Evolutionary conservation across 345 rosid species (phyloP).

Genomic region (Jatropha curcas): DNA sequence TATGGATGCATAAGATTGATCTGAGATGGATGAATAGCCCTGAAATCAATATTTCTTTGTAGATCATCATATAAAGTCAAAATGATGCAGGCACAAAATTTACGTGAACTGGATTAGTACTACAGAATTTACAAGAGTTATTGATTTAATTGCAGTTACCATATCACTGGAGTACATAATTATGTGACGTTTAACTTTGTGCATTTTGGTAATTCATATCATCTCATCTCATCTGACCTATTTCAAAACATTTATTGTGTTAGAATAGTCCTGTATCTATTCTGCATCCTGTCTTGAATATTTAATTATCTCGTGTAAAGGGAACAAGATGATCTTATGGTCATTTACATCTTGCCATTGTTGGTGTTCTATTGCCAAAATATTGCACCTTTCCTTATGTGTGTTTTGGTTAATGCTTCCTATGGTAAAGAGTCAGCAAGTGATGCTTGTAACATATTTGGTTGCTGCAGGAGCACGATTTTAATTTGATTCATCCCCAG

Average conservation of each 20-base stretch:
- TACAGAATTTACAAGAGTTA: not conserved
- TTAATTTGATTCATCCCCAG: conserved; percentile 23
- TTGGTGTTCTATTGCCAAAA: not conserved
- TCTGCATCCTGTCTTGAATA: too few species aligned
- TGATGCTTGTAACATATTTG: conserved; percentile 13
- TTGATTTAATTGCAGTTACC: too few species aligned
- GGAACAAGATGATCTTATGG: not conserved
- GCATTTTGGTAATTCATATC: not conserved
- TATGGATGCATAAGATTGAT: not conserved
- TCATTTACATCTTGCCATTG: not conserved
- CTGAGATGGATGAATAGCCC: not conserved
- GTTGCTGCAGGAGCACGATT: conserved; percentile 30
- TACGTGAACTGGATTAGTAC: too few species aligned
- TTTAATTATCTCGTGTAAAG: not conserved
- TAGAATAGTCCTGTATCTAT: not conserved
- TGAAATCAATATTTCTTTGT: too few species aligned
- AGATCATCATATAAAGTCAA: too few species aligned
- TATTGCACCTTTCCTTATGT: not conserved
- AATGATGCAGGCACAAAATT: too few species aligned
- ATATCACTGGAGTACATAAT: too few species aligned
- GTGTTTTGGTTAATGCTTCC: conserved; percentile 5
- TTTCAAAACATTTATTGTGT: not conserved
- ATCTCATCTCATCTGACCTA: not conserved
- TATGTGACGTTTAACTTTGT: not conserved
- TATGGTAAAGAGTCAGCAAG: not conserved